Conservation (phyloP, 2,329 filamentous ascomycete species). For the Aspergillus piperis region DNA sequence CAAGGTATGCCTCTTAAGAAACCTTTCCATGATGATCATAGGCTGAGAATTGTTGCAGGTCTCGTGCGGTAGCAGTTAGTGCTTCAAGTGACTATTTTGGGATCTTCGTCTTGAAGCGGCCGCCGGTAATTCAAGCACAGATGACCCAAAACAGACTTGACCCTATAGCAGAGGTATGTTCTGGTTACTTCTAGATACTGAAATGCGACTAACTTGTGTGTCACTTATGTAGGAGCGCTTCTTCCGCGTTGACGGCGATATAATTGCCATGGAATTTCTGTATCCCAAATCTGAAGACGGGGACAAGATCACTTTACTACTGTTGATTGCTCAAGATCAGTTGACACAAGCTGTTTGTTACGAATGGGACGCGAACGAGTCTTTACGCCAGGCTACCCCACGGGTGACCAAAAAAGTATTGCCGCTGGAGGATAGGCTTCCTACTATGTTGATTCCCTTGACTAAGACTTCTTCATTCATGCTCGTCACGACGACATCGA, state of each 20-base stretch:
- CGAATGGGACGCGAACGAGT: constrained; percentile 54
- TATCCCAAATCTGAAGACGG: constrained; percentile 67
- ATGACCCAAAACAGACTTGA: constrained; percentile 53
- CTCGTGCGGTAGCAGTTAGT: constrained; percentile 65
- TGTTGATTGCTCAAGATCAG: constrained; percentile 55
- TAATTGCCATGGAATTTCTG: constrained; percentile 85
- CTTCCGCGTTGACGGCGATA: constrained; percentile 65
- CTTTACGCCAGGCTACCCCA: constrained; percentile 29
- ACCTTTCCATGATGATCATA: not conserved
- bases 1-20: constrained; percentile 57
- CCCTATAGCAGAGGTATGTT: constrained; percentile 61
- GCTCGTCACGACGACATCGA: constrained; percentile 62
- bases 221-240: constrained; percentile 45
- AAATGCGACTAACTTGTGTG: not conserved
- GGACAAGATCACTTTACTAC: constrained; percentile 72
- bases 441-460: constrained; percentile 71
- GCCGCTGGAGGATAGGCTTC: constrained; percentile 54
- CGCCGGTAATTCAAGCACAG: constrained; percentile 54
- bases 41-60: constrained; percentile 34
- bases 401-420: constrained; percentile 33
- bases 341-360: constrained; percentile 53
- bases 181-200: constrained; percentile 17
- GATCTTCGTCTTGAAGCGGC: constrained; percentile 67
- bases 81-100: constrained; percentile 71
- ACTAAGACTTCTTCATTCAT: constrained; percentile 71